Conservation (phyloP, 768 basidiomycete species). For the Trametopsis cervina region DNA sequence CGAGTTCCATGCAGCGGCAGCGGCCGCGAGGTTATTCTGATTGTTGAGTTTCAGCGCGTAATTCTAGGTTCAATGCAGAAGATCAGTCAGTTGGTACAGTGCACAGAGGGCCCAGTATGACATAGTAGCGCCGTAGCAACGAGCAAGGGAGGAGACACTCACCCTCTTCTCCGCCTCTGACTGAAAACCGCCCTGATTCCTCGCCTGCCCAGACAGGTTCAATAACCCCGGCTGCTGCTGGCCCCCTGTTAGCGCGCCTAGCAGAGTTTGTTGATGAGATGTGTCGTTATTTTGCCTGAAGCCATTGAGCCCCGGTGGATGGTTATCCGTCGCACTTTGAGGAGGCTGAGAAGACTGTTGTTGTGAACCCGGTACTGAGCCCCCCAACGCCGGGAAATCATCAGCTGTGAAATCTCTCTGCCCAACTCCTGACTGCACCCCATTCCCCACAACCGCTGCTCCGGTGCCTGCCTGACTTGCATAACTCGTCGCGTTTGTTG, state of each 20-base stretch:
- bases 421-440: slow-evolving; percentile 29
- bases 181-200: slow-evolving; percentile 36
- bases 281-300: slow-evolving; percentile 40
- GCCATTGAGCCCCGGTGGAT: slow-evolving; percentile 77
- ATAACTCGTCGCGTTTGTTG: slow-evolving; percentile 57
- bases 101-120: no score
- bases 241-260: slow-evolving; percentile 44
- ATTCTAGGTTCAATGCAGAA: slow-evolving; percentile 10
- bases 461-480: slow-evolving; percentile 75
- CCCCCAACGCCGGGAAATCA: slow-evolving; percentile 85
- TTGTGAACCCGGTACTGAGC: slow-evolving; percentile 42
- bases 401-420: slow-evolving; percentile 76
- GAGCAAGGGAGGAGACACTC: slow-evolving; percentile 43
- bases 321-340: slow-evolving; percentile 29
- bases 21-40: slow-evolving; percentile 18
- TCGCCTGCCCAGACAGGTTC: slow-evolving; percentile 35
- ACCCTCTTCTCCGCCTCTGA: slow-evolving; percentile 62
- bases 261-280: slow-evolving; percentile 48
- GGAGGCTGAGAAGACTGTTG: slow-evolving; percentile 28
- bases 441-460: slow-evolving; percentile 20
- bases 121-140: no score
- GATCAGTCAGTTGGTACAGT: slow-evolving; percentile 3
- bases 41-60: slow-evolving; percentile 48
- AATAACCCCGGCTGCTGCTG: slow-evolving; percentile 61
- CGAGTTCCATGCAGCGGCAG: slow-evolving; percentile 54